A percentile compares a stretch with the other conserved stretches of the same genome.
These are phyloP conservation scores for Rhynchospora pubera DNA, from an alignment of 176 grass and related monocot genomes.

Conservation along the genomic window DNA sequence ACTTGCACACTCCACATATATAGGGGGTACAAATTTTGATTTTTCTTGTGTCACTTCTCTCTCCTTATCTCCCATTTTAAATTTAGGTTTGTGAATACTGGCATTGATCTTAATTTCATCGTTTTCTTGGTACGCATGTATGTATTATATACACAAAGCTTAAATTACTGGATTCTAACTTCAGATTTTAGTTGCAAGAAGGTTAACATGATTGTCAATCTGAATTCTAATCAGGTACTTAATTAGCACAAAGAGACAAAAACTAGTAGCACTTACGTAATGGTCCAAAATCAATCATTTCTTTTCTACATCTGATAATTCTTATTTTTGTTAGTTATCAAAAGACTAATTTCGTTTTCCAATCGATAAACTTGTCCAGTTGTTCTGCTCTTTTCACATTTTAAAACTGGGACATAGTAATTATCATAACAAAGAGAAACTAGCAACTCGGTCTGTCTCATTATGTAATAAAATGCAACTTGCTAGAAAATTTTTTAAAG, in stretches of 20 bases:
- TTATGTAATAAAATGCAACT: background rate
- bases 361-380: background rate
- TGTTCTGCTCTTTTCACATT: background rate
- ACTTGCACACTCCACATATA: no score
- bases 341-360: background rate
- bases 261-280: background rate
- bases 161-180: background rate
- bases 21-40: no score
- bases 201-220: background rate
- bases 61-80: no score
- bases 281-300: constrained; percentile 9
- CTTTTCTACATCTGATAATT: background rate
- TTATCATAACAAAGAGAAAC: background rate
- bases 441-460: background rate
- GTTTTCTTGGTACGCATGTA: background rate
- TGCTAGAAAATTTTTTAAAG: background rate
- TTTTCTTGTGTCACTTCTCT: no score
- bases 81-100: no score
- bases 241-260: background rate
- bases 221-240: background rate
- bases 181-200: background rate
- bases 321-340: background rate
- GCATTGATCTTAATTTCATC: background rate
- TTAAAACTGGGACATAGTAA: background rate
- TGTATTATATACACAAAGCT: background rate